Conservation (phyloP, 345 rosid genomes). For the Brassica rapa region DNA sequence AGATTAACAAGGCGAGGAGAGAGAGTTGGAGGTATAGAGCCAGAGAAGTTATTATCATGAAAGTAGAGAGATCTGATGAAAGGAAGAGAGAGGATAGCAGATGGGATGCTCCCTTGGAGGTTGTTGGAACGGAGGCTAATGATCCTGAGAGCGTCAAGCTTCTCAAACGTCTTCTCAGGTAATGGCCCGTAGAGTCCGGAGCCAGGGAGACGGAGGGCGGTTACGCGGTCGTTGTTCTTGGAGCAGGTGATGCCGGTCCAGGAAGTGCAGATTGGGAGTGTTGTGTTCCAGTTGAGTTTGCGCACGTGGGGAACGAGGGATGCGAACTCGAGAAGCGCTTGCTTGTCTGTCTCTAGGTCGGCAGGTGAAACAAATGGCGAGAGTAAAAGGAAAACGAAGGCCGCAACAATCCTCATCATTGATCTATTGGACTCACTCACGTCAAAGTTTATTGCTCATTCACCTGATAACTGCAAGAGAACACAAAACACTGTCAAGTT, state of each 20-base stretch:
- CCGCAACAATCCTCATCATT: constrained; percentile 49
- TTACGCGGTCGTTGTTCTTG: constrained; percentile 54
- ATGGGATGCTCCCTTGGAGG: constrained; percentile 68
- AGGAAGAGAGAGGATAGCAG: constrained; percentile 73
- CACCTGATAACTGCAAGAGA: constrained; percentile 21
- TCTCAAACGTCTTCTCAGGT: constrained; percentile 74
- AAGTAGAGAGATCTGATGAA: constrained; percentile 64
- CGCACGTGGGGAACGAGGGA: constrained; percentile 66
- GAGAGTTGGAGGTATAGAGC: constrained; percentile 58
- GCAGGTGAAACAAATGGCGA: constrained; percentile 45
- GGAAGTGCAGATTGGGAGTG: constrained; percentile 52
- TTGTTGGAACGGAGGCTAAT: constrained; percentile 81
- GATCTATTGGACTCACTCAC: constrained; percentile 14
- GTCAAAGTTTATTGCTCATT: constrained; percentile 22
- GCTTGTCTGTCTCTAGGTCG: constrained; percentile 61
- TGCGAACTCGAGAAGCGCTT: constrained; percentile 78
- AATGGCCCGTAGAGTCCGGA: constrained; percentile 73
- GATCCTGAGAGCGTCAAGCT: constrained; percentile 65
- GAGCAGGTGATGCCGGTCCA: constrained; percentile 86
- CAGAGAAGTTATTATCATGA: constrained; percentile 82
- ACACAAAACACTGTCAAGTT: constrained; percentile 11
- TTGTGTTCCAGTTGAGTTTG: constrained; percentile 75
- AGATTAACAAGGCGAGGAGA: constrained; percentile 56
- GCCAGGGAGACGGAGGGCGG: constrained; percentile 78
- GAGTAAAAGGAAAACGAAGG: constrained; percentile 42